These are phyloP conservation scores for Candida tetrigidarum DNA, from an alignment of 1,139 yeast species.

Conservation along the genomic window DNA sequence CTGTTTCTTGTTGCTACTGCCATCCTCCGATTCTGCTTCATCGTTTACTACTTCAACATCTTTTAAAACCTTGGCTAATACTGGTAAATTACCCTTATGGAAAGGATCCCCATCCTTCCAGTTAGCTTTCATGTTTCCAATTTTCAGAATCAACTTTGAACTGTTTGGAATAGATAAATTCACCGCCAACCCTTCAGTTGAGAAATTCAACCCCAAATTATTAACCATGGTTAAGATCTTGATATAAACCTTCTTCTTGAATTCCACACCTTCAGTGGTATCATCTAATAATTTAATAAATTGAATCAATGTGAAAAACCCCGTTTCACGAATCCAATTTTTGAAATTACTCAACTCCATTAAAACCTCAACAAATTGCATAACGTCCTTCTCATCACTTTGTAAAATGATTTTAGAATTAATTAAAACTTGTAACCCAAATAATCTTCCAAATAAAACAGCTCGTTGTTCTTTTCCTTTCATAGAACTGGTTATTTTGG, in stretches of 20 bases:
- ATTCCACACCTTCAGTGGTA: slow-evolving; percentile 13
- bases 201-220: slow-evolving; percentile 57
- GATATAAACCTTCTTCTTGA: slow-evolving; percentile 25
- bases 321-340: slow-evolving; percentile 87
- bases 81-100: slow-evolving; percentile 62
- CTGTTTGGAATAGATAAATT: slow-evolving; percentile 57
- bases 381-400: slow-evolving; percentile 31
- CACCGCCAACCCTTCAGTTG: slow-evolving; percentile 83
- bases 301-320: slow-evolving; percentile 70
- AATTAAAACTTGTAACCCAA: slow-evolving; percentile 79
- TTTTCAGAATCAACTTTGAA: slow-evolving; percentile 24
- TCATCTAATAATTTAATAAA: slow-evolving; percentile 30
- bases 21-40: slow-evolving; percentile 22
- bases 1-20: slow-evolving; percentile 29
- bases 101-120: slow-evolving; percentile 84
- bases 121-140: slow-evolving; percentile 32
- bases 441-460: slow-evolving; percentile 77
- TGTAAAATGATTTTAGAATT: slow-evolving; percentile 55
- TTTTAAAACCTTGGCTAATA: slow-evolving; percentile 66
- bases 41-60: slow-evolving; percentile 51
- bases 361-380: slow-evolving; percentile 46
- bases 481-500: slow-evolving; percentile 53
- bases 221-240: slow-evolving; percentile 48
- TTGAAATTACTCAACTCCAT: slow-evolving; percentile 66
- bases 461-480: slow-evolving; percentile 86